phyloP scores from a whole-genome alignment of 2,329 filamentous ascomycete genomes.

The Fusarium musae region DNA sequence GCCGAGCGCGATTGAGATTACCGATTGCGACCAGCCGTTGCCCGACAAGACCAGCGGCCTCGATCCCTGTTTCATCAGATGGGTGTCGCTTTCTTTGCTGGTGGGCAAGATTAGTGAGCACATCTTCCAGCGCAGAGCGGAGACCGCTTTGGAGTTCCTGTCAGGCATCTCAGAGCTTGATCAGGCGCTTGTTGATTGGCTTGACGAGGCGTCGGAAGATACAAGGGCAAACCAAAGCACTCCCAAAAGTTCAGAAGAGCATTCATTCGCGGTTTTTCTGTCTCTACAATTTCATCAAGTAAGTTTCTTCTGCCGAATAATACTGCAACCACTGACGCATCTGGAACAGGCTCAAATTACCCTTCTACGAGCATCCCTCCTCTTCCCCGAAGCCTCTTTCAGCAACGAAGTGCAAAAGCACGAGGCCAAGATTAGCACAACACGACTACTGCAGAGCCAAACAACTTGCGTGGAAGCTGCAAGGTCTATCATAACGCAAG shows the following conservation, averaged over 20 bases:
- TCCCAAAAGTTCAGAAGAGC: slow-evolving; percentile 4
- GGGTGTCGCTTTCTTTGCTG: slow-evolving; percentile 30
- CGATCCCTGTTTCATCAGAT: slow-evolving; percentile 22
- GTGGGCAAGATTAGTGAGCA: slow-evolving; percentile 38
- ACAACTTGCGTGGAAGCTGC: slow-evolving; percentile 37
- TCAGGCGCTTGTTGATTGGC: slow-evolving; percentile 34
- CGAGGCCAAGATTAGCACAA: slow-evolving; percentile 21
- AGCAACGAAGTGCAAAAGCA: slow-evolving; percentile 28
- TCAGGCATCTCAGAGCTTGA: slow-evolving; percentile 28
- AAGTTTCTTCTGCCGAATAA: background rate
- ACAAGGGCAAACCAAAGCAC: slow-evolving; percentile 13
- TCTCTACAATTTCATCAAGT: slow-evolving; percentile 37
- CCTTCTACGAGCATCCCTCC: slow-evolving; percentile 29
- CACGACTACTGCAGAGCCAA: slow-evolving; percentile 31
- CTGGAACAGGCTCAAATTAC: slow-evolving; percentile 30
- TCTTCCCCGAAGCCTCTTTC: slow-evolving; percentile 35
- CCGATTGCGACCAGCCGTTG: slow-evolving; percentile 31
- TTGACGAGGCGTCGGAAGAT: slow-evolving; percentile 18
- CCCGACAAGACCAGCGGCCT: slow-evolving; percentile 9
- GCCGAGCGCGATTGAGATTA: slow-evolving; percentile 32
- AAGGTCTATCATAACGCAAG: slow-evolving; percentile 33
- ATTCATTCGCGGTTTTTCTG: slow-evolving; percentile 21
- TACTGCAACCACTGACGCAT: accelerated
- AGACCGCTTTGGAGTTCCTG: slow-evolving; percentile 20
- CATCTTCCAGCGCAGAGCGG: slow-evolving; percentile 27